Percentiles rank a stretch among this genome's conserved stretches.
Conservation (phyloP, 2,329 filamentous ascomycete species). For the Coniochaeta sp. region DNA sequence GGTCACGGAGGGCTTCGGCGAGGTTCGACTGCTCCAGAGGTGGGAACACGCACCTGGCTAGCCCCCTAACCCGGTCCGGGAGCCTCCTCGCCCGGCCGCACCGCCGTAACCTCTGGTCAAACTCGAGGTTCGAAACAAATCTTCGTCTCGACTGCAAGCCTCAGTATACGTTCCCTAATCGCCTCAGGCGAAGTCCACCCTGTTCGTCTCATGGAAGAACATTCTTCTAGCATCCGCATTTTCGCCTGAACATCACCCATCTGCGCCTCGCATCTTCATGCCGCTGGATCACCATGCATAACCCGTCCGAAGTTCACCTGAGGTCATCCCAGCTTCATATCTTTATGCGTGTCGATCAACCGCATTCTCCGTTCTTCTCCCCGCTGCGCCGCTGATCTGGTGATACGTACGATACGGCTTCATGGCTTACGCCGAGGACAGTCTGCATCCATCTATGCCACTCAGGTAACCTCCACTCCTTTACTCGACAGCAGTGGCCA, state of each 20-base stretch:
- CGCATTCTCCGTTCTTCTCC: neutral
- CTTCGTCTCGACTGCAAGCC: neutral
- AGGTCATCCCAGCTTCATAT: neutral
- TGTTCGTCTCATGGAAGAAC: neutral
- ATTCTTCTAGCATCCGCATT: neutral
- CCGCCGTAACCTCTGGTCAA: too few relatives aligned
- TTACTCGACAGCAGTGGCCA: too few relatives aligned
- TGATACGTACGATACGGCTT: too few relatives aligned
- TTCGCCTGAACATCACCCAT: neutral
- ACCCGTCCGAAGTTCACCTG: neutral
- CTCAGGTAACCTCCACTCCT: too few relatives aligned
- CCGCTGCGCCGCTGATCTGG: neutral
- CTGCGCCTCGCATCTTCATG: neutral
- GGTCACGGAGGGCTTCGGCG: too few relatives aligned
- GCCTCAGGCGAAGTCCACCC: neutral
- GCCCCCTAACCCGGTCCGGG: too few relatives aligned
- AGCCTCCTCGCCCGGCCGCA: neutral
- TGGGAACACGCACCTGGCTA: too few relatives aligned
- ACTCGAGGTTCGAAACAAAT: neutral
- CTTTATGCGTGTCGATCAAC: neutral
- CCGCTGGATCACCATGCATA: neutral
- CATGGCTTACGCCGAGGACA: too few relatives aligned
- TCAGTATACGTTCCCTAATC: neutral
- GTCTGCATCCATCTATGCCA: too few relatives aligned
- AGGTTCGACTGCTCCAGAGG: too few relatives aligned